Evolutionary conservation across 768 basidiomycete species (phyloP), one percentile per base, ranked within the genome.

Genomic region (Asterophora parasitica): DNA sequence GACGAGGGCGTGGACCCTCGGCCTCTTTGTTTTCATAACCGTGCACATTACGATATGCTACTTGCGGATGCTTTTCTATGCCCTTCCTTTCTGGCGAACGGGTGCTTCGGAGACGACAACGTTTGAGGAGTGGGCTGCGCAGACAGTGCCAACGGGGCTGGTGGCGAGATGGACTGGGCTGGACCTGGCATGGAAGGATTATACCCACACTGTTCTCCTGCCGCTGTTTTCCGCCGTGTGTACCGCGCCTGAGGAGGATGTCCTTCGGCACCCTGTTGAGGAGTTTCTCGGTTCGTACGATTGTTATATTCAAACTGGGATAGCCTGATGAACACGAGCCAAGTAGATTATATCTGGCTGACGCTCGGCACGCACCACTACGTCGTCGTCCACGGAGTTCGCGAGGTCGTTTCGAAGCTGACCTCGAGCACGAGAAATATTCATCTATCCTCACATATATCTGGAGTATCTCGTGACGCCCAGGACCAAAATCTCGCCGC

Each of bases 161-260:
- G 10, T 82, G 0, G 69, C 73, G 4, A 66, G 65, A 45, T 66
- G 62, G 54, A 56, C 69, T 3, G 76, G 77, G 4, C 57, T 80
- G 44, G 83, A 86, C 51, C 43, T 53, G 9, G 59, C 68, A 0
- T 85, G 83, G 81, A 54, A 52, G 11, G 63, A 65, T 9, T 87
- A 87, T 60, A 68, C 77, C 10, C 61, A 70, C 4, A 69, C 70
- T 16, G 68, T 88, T 0, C 59, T 89, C 36, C 56, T 82, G 0
- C 84, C 85, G 0, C 59, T 89, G 31, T 85, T 87, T 58, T 85
- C 85, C 16, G 85, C 83, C 0, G 79, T 89, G 3, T 85, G 84
- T 48, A 88, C 88, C 0, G 78, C 83, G 3, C 72, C 81, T 0
- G 70, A 71, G 34, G 67, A 73, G 8, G 78, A 78, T 49, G 68